Evolutionary conservation across 768 basidiomycete genomes (phyloP), one percentile per base, ranked within the genome.

Genomic region (Leccinum subtestaceum): DNA sequence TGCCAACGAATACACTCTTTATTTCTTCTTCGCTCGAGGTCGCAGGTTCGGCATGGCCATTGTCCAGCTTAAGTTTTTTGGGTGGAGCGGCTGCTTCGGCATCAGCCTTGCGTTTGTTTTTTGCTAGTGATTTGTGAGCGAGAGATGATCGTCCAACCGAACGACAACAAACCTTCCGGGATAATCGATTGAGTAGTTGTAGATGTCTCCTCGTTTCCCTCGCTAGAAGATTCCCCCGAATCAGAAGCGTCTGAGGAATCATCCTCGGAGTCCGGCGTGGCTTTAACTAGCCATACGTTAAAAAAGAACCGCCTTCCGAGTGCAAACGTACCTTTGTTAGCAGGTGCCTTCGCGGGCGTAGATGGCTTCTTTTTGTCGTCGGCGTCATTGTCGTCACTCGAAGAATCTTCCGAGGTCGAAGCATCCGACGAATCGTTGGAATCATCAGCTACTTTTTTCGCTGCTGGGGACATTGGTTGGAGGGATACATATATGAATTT

Each of bases 1-100:
- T 83, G 56, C 96, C 96, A 64, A 99, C 93, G 69, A 95, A 98
- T 66, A 98, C 82, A 40, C 89, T 87, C 67, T 80, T 87, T 15
- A 79, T 78, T 58, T 85, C 81, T 58, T 85, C 81, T 63, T 83
- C 81, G 10, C 29, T 43, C 1, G 75, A 68, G 48, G 71, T 70
- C 51, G 64, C 76, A 29, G 63, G 67, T 5, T 72, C 70, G 15
- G 74, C 73, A 31, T 74, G 74, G 57, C 79, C 86, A 65, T 87
- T 81, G 49, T 75, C 82, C 52, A 88, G 78, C 79, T 95, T 97
- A 65, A 79, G 82, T 76, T 96, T 96, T 82, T 98, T 96, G 38
- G 83, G 74, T 43, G 86, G 80, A 13, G 80, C 80, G 47, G 81
- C 76, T 19, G 75, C 75, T 27, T 83, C 83, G 21, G 81, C 83